phyloP scores from a whole-genome alignment of 208 protist species.

The Crithidia sp. region DNA sequence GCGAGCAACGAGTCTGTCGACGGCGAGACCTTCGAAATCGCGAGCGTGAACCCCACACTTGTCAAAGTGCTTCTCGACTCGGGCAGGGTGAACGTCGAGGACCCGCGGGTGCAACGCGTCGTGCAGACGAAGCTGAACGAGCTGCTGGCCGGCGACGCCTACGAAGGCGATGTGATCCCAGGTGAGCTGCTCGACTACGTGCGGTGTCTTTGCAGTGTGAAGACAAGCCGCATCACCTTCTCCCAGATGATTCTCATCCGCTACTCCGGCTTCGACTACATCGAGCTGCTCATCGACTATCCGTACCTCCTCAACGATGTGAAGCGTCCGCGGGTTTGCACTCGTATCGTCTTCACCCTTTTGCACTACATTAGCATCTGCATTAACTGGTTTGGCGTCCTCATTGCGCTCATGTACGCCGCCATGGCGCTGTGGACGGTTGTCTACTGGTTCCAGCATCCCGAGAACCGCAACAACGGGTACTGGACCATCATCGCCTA shows the following conservation, averaged over 20 bases:
- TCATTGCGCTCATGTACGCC: slow-evolving; percentile 52
- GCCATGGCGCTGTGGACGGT: slow-evolving; percentile 57
- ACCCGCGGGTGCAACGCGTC: slow-evolving; percentile 56
- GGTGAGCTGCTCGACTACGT: slow-evolving; percentile 72
- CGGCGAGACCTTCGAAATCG: slow-evolving; percentile 63
- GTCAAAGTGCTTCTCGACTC: slow-evolving; percentile 72
- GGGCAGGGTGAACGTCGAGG: slow-evolving; percentile 58
- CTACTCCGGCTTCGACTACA: slow-evolving; percentile 85
- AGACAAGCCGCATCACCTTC: slow-evolving; percentile 56
- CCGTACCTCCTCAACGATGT: slow-evolving; percentile 66
- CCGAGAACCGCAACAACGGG: slow-evolving; percentile 43
- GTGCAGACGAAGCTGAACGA: slow-evolving; percentile 80
- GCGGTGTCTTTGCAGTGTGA: slow-evolving; percentile 59
- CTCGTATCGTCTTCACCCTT: slow-evolving; percentile 28
- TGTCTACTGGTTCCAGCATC: slow-evolving; percentile 57
- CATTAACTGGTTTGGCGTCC: slow-evolving; percentile 60
- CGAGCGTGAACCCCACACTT: slow-evolving; percentile 55
- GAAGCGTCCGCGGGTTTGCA: slow-evolving; percentile 26
- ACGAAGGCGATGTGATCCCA: slow-evolving; percentile 43
- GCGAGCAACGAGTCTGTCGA: slow-evolving; percentile 55
- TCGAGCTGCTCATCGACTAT: slow-evolving; percentile 74
- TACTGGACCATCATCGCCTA: slow-evolving; percentile 85
- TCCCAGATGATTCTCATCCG: slow-evolving; percentile 72
- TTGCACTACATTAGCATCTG: slow-evolving; percentile 45
- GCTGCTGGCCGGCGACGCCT: slow-evolving; percentile 53